Percentiles rank a stretch among this genome's conserved stretches.
Evolutionary conservation across 345 rosid species (phyloP).

Genomic region (Euphorbia tirucalli): DNA sequence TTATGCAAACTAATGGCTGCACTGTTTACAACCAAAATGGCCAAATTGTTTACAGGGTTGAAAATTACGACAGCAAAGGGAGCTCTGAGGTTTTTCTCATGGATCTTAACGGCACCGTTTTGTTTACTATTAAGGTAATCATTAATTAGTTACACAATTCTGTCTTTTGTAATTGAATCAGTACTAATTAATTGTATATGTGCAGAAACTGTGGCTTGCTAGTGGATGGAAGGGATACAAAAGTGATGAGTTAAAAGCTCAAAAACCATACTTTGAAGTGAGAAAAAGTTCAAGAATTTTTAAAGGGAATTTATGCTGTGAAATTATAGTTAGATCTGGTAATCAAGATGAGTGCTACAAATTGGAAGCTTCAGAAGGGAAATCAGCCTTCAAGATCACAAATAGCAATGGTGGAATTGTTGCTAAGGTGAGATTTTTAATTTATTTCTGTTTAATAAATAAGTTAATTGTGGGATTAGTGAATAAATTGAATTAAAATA

Average conservation of each 20-base stretch:
- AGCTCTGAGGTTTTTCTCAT: conserved; percentile 43
- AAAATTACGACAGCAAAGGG: conserved; percentile 50
- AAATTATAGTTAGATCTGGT: conserved; percentile 10
- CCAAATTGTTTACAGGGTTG: conserved; percentile 49
- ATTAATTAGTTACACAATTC: not conserved
- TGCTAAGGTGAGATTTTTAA: conserved; percentile 22
- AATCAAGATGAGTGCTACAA: conserved; percentile 11
- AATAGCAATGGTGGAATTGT: conserved; percentile 12
- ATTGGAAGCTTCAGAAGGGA: conserved; percentile 17
- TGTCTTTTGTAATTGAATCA: not conserved
- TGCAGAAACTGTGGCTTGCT: conserved; percentile 19
- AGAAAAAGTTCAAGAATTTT: conserved; percentile 6
- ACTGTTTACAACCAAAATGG: conserved; percentile 56
- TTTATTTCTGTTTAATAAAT: not conserved
- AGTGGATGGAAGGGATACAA: conserved; percentile 28
- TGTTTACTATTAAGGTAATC: conserved; percentile 50
- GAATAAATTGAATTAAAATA: not conserved
- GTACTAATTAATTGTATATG: not conserved
- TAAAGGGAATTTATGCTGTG: not conserved
- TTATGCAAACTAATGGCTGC: conserved; percentile 60
- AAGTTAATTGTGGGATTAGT: not conserved
- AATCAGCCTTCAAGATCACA: conserved; percentile 24
- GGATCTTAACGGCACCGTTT: conserved; percentile 57
- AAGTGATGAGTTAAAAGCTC: conserved; percentile 16
- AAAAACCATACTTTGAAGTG: conserved; percentile 18